Evolutionary conservation across 2,329 filamentous ascomycete species (phyloP).

Genomic region (Neonectria coccinea): DNA sequence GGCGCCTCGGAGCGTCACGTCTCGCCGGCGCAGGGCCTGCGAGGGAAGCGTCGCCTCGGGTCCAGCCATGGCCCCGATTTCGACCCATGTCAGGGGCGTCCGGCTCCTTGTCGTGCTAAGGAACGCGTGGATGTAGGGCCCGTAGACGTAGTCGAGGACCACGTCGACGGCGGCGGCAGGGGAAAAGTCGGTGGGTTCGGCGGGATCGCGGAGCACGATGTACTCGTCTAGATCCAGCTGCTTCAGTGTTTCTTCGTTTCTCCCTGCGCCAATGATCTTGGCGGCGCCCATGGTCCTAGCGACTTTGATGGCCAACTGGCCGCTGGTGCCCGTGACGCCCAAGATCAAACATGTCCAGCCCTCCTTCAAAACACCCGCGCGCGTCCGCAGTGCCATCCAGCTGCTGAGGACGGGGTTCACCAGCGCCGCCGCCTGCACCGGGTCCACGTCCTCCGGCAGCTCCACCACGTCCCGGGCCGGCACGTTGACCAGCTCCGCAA

Average conservation of each 20-base stretch:
- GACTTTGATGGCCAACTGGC: constrained; percentile 61
- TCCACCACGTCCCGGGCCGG: constrained; percentile 51
- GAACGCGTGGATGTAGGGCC: constrained; percentile 55
- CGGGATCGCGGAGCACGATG: constrained; percentile 56
- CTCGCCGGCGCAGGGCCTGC: constrained; percentile 59
- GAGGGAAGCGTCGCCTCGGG: constrained; percentile 55
- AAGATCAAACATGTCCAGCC: constrained; percentile 63
- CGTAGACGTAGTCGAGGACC: constrained; percentile 69
- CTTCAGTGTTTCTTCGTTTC: constrained; percentile 58
- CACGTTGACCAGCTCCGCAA: constrained; percentile 63
- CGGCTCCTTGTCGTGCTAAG: constrained; percentile 52
- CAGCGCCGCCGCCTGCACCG: constrained; percentile 62
- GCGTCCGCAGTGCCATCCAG: constrained; percentile 67
- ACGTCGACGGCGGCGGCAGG: constrained; percentile 61
- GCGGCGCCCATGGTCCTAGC: constrained; percentile 61
- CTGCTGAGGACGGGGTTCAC: constrained; percentile 67
- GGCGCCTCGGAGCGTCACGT: constrained; percentile 60
- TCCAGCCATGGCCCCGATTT: constrained; percentile 60
- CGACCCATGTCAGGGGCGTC: constrained; percentile 63
- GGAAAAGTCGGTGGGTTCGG: constrained; percentile 59
- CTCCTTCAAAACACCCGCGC: constrained; percentile 50
- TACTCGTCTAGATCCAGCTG: constrained; percentile 58
- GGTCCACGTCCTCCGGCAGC: constrained; percentile 59
- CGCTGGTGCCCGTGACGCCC: constrained; percentile 65
- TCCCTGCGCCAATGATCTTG: constrained; percentile 64